Base-by-base conservation (phyloP, 148 eudicot species). In the Cornus suecica region DNA sequence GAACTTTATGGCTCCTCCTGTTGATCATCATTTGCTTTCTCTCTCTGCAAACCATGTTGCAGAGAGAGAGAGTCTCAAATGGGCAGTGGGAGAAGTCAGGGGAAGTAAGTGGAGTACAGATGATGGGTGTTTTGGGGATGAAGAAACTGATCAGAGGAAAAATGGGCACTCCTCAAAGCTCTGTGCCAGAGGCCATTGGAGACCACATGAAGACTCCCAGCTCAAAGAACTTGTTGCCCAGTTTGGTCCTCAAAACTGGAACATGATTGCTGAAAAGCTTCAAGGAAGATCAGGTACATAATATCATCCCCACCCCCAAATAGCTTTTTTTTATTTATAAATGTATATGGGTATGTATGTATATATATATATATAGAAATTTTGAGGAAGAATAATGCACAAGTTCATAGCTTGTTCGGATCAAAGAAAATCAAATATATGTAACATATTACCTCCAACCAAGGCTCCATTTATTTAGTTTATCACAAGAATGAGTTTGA, bases 181-280 rank as follows among this genome's bases (percentile, higher is more conserved):
- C 1, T 90, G 94, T 77, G 74, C 87, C 0, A 88, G 92, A 84
- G 92, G 92, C 8, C 91, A 91, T 84, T 91, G 92, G 92, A 86
- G 89, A 70, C 90, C 92, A 6, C 86, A 85, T 73, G 95, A 91
- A 80, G 95, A 91, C 70, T 83, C 85, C 11, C 84, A 82, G 80
- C 92, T 91, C n/a, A 89, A 80, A 77, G 84, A 89, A 2, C 89
- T 91, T 52, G 92, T 91, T 41, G 42, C 81, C 22, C 84, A 81
- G 25, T 85, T 74, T 77, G 95, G 95, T 52, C 95, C 92, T 71
- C 95, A 89, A 23, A 91, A 91, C 66, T 91, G 95, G 92, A 91
- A 89, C 79, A 74, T 91, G 74, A 91, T 91, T 77, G 92, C 95
- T 34, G 82, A 87, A 9, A 86, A 86, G 29, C 89, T 88, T 48